Evolutionary conservation across 2,329 filamentous ascomycete genomes (phyloP).

Genomic region (Scedosporium dehoogii): DNA sequence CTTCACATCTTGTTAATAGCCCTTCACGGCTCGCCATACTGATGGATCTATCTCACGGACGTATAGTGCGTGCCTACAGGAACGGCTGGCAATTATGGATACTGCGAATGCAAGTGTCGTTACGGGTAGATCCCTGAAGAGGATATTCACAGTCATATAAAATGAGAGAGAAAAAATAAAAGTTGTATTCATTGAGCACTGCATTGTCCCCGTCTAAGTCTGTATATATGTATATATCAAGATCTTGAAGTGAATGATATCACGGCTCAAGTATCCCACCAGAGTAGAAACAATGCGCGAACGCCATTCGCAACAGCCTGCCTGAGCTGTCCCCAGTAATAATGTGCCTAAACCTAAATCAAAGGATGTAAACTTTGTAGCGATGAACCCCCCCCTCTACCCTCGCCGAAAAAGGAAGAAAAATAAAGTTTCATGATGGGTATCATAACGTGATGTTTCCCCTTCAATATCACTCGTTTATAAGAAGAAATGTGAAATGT

Average conservation of each 20-base stretch:
- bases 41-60: background rate
- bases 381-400: background rate
- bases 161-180: too few relatives aligned
- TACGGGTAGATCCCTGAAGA: background rate
- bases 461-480: background rate
- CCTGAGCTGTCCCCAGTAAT: background rate
- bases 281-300: background rate
- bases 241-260: background rate
- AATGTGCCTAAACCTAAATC: background rate
- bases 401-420: background rate
- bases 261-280: background rate
- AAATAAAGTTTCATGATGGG: background rate
- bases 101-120: background rate
- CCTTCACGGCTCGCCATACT: background rate
- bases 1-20: background rate
- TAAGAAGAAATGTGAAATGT: background rate
- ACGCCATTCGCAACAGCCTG: background rate
- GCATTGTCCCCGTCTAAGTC: background rate
- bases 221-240: background rate
- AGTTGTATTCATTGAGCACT: too few relatives aligned
- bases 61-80: background rate
- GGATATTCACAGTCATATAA: background rate
- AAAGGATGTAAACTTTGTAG: background rate
- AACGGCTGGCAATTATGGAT: background rate
- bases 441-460: background rate